Conservation (phyloP, 352 stramenopile species). For the Globisporangium okanoganense region DNA sequence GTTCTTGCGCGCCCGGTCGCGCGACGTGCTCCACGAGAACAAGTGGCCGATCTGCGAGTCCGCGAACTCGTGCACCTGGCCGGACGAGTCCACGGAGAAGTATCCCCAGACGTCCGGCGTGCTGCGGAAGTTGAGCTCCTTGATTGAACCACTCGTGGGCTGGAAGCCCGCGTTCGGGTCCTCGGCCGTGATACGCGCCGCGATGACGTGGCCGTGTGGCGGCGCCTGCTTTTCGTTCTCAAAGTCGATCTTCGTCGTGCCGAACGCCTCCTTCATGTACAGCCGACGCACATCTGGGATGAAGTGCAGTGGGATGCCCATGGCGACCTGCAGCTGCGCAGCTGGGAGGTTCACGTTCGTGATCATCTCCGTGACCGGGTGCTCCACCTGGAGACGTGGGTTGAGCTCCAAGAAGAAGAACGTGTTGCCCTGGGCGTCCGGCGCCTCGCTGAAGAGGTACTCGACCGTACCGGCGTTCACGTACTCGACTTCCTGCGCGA, state of each 20-base stretch:
- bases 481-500: constrained; percentile 99
- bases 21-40: constrained; percentile 95
- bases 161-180: constrained; percentile 99
- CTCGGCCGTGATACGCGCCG: constrained; percentile 98
- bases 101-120: constrained; percentile 99
- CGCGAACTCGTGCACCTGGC: constrained; percentile 99
- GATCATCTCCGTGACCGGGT: constrained; percentile 99
- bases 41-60: constrained; percentile 99
- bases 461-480: constrained; percentile 99
- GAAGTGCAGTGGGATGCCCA: constrained; percentile 98
- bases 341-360: constrained; percentile 97
- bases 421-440: constrained; percentile 86
- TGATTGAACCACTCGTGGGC: constrained; percentile 95
- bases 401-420: constrained; percentile 99
- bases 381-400: constrained; percentile 98
- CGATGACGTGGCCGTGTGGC: constrained; percentile 96
- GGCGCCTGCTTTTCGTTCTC: constrained; percentile 75
- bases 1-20: constrained; percentile 97
- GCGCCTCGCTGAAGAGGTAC: constrained; percentile 98
- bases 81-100: constrained; percentile 99
- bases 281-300: constrained; percentile 98
- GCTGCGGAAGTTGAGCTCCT: constrained; percentile 99
- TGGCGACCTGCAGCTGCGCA: constrained; percentile 97
- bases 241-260: constrained; percentile 96
- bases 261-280: constrained; percentile 95